These are phyloP conservation scores for Breviolum minutum DNA, from an alignment of 73 alveolate genomes.

Conservation along the genomic window DNA sequence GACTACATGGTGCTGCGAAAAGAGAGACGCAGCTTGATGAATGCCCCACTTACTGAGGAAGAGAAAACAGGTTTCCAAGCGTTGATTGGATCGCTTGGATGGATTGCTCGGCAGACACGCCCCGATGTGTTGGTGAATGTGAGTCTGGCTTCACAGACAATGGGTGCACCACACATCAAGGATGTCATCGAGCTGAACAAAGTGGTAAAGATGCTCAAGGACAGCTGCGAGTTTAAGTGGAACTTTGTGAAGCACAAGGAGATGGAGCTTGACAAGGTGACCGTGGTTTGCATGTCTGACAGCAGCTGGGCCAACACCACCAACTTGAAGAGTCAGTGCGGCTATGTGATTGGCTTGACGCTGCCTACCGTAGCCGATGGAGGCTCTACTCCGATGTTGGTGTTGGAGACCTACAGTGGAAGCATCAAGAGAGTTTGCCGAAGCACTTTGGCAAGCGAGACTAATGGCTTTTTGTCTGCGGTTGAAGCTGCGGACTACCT, in stretches of 20 bases:
- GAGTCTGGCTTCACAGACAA: background rate
- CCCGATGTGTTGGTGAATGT: conserved; percentile 44
- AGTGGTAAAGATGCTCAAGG: background rate
- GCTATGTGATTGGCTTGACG: conserved; percentile 38
- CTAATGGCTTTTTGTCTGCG: background rate
- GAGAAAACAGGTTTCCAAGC: conserved; percentile 9
- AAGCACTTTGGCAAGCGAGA: background rate
- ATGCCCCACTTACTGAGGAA: background rate
- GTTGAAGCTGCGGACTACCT: conserved; percentile 30
- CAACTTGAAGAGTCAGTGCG: background rate
- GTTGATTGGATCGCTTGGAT: conserved; percentile 11
- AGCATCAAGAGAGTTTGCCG: conserved; percentile 41
- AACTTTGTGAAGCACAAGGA: background rate
- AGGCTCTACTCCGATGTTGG: background rate
- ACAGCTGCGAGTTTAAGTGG: background rate
- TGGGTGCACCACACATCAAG: background rate
- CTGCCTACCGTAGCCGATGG: background rate
- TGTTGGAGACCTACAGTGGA: background rate
- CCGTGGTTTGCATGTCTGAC: background rate
- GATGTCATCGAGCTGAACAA: conserved; percentile 8
- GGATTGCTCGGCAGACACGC: conserved; percentile 37
- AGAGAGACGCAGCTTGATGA: background rate
- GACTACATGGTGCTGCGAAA: conserved; percentile 4
- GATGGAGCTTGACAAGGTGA: background rate
- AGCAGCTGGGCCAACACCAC: conserved; percentile 4